Base-by-base conservation (phyloP, 805 yeast genomes). In the Barnettozyma sucrosica region DNA sequence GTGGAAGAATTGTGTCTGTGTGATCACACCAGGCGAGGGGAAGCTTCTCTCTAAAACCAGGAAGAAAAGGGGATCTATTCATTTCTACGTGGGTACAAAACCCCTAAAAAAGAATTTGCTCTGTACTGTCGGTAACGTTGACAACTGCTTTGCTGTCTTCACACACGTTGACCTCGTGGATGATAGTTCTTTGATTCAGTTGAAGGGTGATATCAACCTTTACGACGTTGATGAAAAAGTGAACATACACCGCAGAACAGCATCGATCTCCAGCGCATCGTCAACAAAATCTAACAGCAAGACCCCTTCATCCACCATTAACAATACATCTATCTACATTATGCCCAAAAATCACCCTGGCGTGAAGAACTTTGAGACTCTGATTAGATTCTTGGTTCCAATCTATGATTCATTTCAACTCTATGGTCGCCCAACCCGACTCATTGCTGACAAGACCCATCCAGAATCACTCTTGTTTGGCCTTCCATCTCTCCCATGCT, bases 341-440 rank as follows among this genome's bases (percentile, higher is more conserved):
- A 79, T 85, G 72, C 93, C 95, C 4, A 80, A 76, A 46, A 61
- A 77, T 23, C 95, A 85, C 63, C 81, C 83, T 4, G 85, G 87
- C 36, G 92, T 85, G 25, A 73, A 77, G 41, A 81, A 82, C 16
- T 75, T 79, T 43, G 93, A 85, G 59, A 85, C 85, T 14, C 80
- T 84, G 79, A 76, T 85, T 39, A 68, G 95, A 50, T 73, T 80
- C 57, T 68, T 83, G 51, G 72, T 85, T 28, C 92, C 89, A 41
- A 70, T 84, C 18, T 75, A 82, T 69, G 87, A 85, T 61, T 71
- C 83, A 4, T 85, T 84, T 66, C 76, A 74, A 58, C 63, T 85
- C 41, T 85, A 85, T 57, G 95, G 95, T 8, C 72, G 93, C 54
- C 93, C 95, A 1, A 68, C 73, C 46, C 80, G 84, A 50, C 74